Evolutionary conservation across 352 stramenopile species (phyloP).

Genomic region (Blastocystis sp.): DNA sequence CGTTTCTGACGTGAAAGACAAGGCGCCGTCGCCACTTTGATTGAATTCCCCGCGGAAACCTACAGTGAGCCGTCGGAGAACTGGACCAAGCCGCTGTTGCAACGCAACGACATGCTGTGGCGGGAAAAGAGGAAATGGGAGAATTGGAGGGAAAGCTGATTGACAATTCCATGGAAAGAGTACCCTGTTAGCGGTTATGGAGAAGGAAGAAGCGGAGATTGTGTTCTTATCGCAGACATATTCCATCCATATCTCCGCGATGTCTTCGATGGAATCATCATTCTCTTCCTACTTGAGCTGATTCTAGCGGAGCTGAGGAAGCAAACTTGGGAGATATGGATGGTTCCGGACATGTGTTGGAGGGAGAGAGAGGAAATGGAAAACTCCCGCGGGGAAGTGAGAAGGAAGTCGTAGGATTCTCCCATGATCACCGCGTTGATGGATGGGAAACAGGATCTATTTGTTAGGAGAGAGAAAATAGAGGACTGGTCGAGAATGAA

Average conservation of each 20-base stretch:
- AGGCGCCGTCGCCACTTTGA: not conserved
- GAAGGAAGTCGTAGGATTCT: not conserved
- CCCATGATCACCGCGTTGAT: not conserved
- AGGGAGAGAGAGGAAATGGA: not conserved
- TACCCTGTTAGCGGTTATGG: too few species aligned
- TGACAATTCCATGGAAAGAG: not conserved
- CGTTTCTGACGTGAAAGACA: not conserved
- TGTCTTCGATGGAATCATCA: too few species aligned
- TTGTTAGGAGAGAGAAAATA: not conserved
- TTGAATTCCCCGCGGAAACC: not conserved
- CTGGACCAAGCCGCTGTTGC: not conserved
- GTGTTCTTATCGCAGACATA: not conserved
- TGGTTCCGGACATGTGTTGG: not conserved
- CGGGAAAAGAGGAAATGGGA: not conserved
- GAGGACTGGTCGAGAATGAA: not conserved
- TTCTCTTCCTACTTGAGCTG: too few species aligned
- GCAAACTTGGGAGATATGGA: not conserved
- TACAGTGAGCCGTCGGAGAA: not conserved
- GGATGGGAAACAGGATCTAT: not conserved
- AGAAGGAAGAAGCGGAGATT: too few species aligned
- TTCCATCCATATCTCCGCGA: not conserved
- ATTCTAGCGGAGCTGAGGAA: too few species aligned
- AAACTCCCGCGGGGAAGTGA: not conserved
- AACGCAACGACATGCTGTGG: not conserved
- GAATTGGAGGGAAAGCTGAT: not conserved